Conservation (phyloP, 495 filamentous ascomycete species). For the Penicillium longicatenatum region DNA sequence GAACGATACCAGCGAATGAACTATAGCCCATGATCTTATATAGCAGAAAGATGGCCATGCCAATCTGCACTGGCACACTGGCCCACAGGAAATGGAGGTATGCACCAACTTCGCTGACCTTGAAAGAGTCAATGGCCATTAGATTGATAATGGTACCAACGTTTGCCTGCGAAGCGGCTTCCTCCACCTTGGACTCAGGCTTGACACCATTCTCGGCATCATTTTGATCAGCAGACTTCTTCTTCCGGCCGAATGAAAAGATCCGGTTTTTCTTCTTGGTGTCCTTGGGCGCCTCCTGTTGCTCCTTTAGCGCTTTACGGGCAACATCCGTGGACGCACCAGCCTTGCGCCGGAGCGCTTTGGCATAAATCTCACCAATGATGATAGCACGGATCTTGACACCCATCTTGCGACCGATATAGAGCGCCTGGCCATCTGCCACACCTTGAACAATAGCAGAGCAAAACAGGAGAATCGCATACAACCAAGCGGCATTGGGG, state of each 20-base stretch:
- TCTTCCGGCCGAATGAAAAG: conserved; percentile 60
- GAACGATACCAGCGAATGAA: conserved; percentile 89
- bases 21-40: conserved; percentile 89
- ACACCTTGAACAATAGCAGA: conserved; percentile 77
- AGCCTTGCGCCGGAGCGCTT: conserved; percentile 90
- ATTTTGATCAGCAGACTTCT: conserved; percentile 41
- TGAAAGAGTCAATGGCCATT: conserved; percentile 99
- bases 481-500: conserved; percentile 91
- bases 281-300: conserved; percentile 26
- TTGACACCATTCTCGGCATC: conserved; percentile 37
- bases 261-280: conserved; percentile 51
- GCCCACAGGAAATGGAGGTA: conserved; percentile 92
- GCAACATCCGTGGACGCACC: conserved; percentile 65
- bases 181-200: conserved; percentile 41
- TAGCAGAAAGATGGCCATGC: conserved; percentile 73
- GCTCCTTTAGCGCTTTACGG: conserved; percentile 43
- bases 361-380: conserved; percentile 96
- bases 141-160: conserved; percentile 96
- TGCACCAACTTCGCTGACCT: conserved; percentile 88
- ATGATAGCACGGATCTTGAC: conserved; percentile 92
- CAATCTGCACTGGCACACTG: conserved; percentile 78
- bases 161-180: conserved; percentile 75
- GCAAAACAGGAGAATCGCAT: conserved; percentile 84
- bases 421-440: conserved; percentile 84
- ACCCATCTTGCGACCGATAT: conserved; percentile 90